Conservation (phyloP, 768 basidiomycete species). For the Pulveroboletus frians region DNA sequence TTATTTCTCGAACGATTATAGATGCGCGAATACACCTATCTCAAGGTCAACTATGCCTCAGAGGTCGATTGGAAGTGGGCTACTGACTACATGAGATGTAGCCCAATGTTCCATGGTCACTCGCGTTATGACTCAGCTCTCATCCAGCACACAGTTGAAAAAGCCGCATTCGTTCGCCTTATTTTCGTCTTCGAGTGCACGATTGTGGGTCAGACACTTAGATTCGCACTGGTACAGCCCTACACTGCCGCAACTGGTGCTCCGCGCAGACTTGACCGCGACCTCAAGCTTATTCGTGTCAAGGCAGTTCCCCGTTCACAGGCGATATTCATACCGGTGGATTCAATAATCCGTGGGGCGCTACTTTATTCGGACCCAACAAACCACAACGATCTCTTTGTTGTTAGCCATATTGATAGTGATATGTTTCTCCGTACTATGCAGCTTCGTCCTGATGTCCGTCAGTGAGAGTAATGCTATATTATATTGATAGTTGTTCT, state of each 20-base stretch:
- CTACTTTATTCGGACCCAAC: neutral
- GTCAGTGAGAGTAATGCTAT: too few relatives aligned
- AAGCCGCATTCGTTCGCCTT: too few relatives aligned
- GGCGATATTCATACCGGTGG: neutral
- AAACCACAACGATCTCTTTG: neutral
- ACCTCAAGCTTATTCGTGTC: neutral
- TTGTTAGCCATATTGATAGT: neutral
- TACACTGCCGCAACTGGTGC: neutral
- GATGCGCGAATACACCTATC: too few relatives aligned
- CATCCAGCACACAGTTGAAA: neutral
- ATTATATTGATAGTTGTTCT: too few relatives aligned
- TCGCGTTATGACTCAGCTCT: conserved; percentile 23
- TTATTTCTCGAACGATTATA: too few relatives aligned
- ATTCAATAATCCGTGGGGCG: neutral
- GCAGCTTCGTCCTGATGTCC: too few relatives aligned
- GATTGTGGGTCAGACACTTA: too few relatives aligned
- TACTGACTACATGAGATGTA: conserved; percentile 26
- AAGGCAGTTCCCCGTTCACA: neutral
- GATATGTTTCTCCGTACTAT: too few relatives aligned
- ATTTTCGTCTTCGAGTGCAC: too few relatives aligned
- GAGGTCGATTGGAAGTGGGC: neutral
- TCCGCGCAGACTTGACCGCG: neutral
- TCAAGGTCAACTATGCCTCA: neutral
- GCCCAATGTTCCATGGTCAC: conserved; percentile 24
- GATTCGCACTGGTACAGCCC: neutral